Conservation (phyloP, 306 rosid genomes). For the Comarum palustre region DNA sequence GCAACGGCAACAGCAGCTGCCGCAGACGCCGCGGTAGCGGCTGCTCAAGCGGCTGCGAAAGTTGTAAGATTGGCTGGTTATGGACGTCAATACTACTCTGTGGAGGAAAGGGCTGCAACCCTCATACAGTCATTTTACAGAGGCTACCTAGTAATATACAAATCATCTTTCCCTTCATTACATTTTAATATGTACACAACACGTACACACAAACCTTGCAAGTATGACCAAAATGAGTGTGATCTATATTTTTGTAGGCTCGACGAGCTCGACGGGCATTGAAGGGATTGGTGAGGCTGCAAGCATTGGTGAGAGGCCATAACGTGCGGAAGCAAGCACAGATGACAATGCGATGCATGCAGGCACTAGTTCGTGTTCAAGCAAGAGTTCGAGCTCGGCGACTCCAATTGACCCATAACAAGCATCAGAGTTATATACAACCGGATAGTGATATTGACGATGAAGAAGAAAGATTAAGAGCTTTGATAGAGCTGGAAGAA, state of each 20-base stretch:
- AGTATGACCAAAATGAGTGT: background rate
- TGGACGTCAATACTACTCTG: constrained; percentile 50
- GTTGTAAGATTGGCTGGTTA: constrained; percentile 72
- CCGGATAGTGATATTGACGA: constrained; percentile 19
- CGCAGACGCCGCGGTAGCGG: constrained; percentile 74
- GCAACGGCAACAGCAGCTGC: constrained; percentile 88
- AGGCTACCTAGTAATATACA: constrained; percentile 73
- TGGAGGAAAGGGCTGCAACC: constrained; percentile 74
- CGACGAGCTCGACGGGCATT: constrained; percentile 84
- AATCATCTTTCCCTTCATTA: background rate
- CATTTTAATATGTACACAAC: background rate
- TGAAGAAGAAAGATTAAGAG: constrained; percentile 16
- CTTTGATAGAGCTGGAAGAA: constrained; percentile 24
- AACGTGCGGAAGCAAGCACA: constrained; percentile 93
- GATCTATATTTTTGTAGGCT: constrained; percentile 41
- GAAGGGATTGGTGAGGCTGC: constrained; percentile 86
- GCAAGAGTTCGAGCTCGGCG: constrained; percentile 76
- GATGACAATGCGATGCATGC: constrained; percentile 97
- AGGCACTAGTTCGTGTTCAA: constrained; percentile 86
- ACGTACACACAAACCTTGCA: too few species aligned
- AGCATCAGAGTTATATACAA: constrained; percentile 35
- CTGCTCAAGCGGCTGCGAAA: constrained; percentile 84
- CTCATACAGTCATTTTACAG: constrained; percentile 82
- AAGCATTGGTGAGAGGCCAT: constrained; percentile 90
- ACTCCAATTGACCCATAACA: constrained; percentile 50